Evolutionary conservation across 2,329 filamentous ascomycete genomes (phyloP), one percentile per base, ranked within the genome.

Genomic region (Botrytis deweyae): DNA sequence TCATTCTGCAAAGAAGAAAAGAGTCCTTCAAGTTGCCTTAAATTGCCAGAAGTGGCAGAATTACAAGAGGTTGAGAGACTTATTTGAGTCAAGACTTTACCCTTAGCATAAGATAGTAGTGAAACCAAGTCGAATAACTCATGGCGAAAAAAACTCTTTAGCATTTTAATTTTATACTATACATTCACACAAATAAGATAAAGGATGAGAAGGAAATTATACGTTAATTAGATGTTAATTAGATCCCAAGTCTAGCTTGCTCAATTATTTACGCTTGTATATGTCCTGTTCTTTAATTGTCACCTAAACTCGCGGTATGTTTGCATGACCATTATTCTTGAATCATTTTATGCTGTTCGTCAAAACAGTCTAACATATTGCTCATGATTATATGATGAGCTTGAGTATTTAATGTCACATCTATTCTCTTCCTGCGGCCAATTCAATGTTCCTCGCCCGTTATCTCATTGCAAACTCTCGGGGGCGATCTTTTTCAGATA

Each of bases 111-210:
- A 25, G 8, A 36, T 18, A 29, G 55, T 29, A n/a, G 14, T n/a
- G 14, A 25, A 61, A 22, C 18, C 29, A 33, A 52, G 4, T 12
- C 0, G 46, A n/a, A 29, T 3, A 20, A 3, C 4, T 18, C 10
- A 22, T 10, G 1, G 18, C 1, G 1, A 10, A 8, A 2, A 5
- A 10, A 4, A 22, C 3, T 29, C 10, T 55, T n/a, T 14, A 20
- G 8, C 2, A 9, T 20, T 36, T 5, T 36, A 12, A 5, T 59
- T 20, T 22, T 4, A 22, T 22, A 20, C 5, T 3, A 3, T 61
- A 22, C 18, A 12, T 6, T 22, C 29, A 12, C 7, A 12, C 29
- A 12, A 12, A 36, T 18, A 18, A 18, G 14, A 55, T 29, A 3
- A 29, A 16, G 5, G n/a, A 55, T 55, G 29, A 29, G 29, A 29